Evolutionary conservation across 768 basidiomycete genomes (phyloP).

Genomic region (Collybia sp.): DNA sequence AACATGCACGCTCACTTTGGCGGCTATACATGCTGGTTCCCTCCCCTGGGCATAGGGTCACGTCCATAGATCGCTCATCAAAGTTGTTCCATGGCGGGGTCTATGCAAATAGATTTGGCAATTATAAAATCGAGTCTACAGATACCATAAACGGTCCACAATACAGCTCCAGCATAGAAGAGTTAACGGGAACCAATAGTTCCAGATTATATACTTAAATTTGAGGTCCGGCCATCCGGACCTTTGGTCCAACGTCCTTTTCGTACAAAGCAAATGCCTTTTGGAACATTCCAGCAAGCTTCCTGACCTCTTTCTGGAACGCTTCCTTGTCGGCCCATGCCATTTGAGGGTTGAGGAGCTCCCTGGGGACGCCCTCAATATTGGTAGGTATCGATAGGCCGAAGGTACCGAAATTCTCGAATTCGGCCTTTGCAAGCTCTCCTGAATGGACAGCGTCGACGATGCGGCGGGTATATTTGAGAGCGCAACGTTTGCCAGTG

Average conservation of each 20-base stretch:
- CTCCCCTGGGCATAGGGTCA: no score
- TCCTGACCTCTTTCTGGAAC: conserved; percentile 83
- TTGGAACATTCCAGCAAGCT: conserved; percentile 90
- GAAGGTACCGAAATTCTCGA: conserved; percentile 80
- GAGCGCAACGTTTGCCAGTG: conserved; percentile 87
- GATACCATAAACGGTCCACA: no score
- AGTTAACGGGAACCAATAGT: no score
- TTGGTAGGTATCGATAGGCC: conserved; percentile 78
- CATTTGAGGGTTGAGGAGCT: conserved; percentile 81
- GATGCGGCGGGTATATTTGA: conserved; percentile 93
- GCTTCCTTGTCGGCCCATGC: conserved; percentile 91
- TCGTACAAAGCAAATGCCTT: conserved; percentile 93
- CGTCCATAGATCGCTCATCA: no score
- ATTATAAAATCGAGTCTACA: no score
- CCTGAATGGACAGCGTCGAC: conserved; percentile 97
- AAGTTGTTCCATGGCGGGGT: no score
- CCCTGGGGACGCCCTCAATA: conserved; percentile 84
- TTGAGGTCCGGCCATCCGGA: conserved; percentile 77
- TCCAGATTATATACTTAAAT: conserved; percentile 15
- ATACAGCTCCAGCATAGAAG: no score
- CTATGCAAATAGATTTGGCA: no score
- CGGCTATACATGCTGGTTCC: no score
- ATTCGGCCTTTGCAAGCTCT: conserved; percentile 82
- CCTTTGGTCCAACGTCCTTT: conserved; percentile 76
- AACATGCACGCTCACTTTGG: conserved; percentile 38